These are phyloP conservation scores for Taiozyma sp. DNA, from an alignment of 1,139 yeast species.

Conservation along the genomic window DNA sequence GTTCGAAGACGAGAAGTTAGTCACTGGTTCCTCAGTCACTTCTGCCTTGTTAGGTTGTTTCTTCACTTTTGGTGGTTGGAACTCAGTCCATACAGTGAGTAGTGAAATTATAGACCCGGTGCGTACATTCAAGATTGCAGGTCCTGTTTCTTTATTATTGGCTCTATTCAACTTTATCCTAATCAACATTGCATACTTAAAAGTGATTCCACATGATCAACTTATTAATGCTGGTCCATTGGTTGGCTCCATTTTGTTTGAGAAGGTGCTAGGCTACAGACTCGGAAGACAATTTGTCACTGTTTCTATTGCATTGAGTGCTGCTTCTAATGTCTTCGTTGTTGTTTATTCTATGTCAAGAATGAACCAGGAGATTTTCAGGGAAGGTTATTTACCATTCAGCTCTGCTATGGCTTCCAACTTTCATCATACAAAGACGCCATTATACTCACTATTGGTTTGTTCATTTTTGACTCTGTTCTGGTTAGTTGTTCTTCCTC, in stretches of 20 bases:
- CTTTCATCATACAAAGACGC: slow-evolving; percentile 49
- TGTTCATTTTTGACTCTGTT: slow-evolving; percentile 29
- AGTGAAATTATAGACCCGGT: slow-evolving; percentile 58
- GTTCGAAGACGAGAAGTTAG: slow-evolving; percentile 26
- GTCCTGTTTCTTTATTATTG: slow-evolving; percentile 48
- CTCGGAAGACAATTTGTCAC: slow-evolving; percentile 53
- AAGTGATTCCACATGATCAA: slow-evolving; percentile 50
- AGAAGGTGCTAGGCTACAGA: slow-evolving; percentile 47
- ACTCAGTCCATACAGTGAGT: slow-evolving; percentile 55
- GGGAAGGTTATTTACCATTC: slow-evolving; percentile 59
- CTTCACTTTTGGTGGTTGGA: slow-evolving; percentile 65
- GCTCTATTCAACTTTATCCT: slow-evolving; percentile 47
- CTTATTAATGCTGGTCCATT: slow-evolving; percentile 50
- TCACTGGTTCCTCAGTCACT: slow-evolving; percentile 44
- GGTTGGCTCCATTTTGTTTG: slow-evolving; percentile 54
- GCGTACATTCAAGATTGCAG: slow-evolving; percentile 54
- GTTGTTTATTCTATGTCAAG: slow-evolving; percentile 56
- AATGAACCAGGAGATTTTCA: slow-evolving; percentile 59
- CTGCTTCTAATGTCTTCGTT: slow-evolving; percentile 62
- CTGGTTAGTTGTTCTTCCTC: slow-evolving; percentile 41
- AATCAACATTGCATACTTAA: slow-evolving; percentile 53
- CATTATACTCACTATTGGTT: slow-evolving; percentile 40
- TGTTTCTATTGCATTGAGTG: slow-evolving; percentile 51
- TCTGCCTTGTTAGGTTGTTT: slow-evolving; percentile 55
- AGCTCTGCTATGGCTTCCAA: slow-evolving; percentile 50